A percentile compares a stretch with the other conserved stretches of the same genome.
These are phyloP conservation scores for Fusarium incarnatum DNA, from an alignment of 2,329 filamentous ascomycete species.

Conservation along the genomic window DNA sequence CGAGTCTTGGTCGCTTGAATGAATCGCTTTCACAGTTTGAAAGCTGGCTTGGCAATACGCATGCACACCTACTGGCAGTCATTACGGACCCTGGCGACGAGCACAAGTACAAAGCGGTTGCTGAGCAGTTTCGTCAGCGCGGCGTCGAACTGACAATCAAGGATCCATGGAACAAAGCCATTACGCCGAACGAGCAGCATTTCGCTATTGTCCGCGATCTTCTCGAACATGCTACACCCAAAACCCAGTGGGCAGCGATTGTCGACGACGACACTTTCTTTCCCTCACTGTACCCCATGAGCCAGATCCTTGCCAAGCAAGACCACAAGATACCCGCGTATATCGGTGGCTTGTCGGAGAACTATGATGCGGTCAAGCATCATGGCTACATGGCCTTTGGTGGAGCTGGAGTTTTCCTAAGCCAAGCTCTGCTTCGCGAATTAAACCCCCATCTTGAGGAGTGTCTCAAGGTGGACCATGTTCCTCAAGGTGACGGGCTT, in stretches of 20 bases:
- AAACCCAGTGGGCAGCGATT: slow-evolving; percentile 66
- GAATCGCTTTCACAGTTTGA: slow-evolving; percentile 63
- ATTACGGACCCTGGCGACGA: slow-evolving; percentile 58
- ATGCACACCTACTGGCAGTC: slow-evolving; percentile 63
- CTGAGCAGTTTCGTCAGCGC: slow-evolving; percentile 44
- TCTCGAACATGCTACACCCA: slow-evolving; percentile 55
- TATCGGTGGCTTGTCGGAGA: slow-evolving; percentile 69
- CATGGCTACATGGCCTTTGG: slow-evolving; percentile 72
- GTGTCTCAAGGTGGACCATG: slow-evolving; percentile 55
- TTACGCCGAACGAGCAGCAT: slow-evolving; percentile 65
- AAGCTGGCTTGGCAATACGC: slow-evolving; percentile 66
- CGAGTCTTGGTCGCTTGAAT: slow-evolving; percentile 61
- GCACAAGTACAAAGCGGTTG: slow-evolving; percentile 46
- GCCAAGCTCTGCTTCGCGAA: slow-evolving; percentile 61
- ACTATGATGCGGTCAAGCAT: slow-evolving; percentile 60
- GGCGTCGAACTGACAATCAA: slow-evolving; percentile 52
- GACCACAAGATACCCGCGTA: slow-evolving; percentile 64
- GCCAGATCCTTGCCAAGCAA: slow-evolving; percentile 59
- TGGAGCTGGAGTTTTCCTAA: slow-evolving; percentile 70
- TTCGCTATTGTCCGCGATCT: slow-evolving; percentile 67
- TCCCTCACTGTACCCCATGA: slow-evolving; percentile 63
- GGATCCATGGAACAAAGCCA: slow-evolving; percentile 49
- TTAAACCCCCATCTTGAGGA: slow-evolving; percentile 60
- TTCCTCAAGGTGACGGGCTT: slow-evolving; percentile 63
- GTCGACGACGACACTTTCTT: slow-evolving; percentile 75